Conservation (phyloP, 192 early-diverging fungal genomes). For the Umbelopsis sp. region DNA sequence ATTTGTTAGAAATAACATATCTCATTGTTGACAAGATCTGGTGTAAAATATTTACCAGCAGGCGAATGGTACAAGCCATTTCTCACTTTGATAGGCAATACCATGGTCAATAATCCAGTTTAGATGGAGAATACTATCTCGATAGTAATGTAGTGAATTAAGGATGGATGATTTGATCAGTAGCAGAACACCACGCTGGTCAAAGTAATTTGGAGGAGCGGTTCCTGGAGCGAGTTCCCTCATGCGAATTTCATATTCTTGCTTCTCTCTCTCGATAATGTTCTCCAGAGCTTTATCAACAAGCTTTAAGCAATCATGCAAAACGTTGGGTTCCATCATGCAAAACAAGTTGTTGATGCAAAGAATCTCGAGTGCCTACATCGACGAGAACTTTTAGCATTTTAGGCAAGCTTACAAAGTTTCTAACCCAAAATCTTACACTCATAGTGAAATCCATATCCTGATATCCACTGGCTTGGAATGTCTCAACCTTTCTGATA, state of each 20-base stretch:
- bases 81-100: constrained; percentile 43
- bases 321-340: constrained; percentile 43
- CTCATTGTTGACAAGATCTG: not conserved
- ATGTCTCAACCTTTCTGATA: constrained; percentile 47
- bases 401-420: not conserved
- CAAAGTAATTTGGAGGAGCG: constrained; percentile 35
- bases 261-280: constrained; percentile 24
- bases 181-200: constrained; percentile 46
- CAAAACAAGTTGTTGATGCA: constrained; percentile 54
- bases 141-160: constrained; percentile 42
- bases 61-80: constrained; percentile 56
- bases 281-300: constrained; percentile 21
- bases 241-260: constrained; percentile 36
- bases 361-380: constrained; percentile 50
- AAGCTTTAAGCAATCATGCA: constrained; percentile 26
- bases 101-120: constrained; percentile 54
- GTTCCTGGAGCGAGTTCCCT: constrained; percentile 36
- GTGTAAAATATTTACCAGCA: constrained; percentile 38
- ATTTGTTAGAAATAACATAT: not conserved
- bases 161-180: constrained; percentile 53
- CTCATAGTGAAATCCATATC: constrained; percentile 39
- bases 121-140: constrained; percentile 43
- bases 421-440: not conserved
- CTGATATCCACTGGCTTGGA: constrained; percentile 42
- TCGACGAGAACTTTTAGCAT: not conserved